Evolutionary conservation across 495 filamentous ascomycete genomes (phyloP).

Genomic region (Echria macrotheca): DNA sequence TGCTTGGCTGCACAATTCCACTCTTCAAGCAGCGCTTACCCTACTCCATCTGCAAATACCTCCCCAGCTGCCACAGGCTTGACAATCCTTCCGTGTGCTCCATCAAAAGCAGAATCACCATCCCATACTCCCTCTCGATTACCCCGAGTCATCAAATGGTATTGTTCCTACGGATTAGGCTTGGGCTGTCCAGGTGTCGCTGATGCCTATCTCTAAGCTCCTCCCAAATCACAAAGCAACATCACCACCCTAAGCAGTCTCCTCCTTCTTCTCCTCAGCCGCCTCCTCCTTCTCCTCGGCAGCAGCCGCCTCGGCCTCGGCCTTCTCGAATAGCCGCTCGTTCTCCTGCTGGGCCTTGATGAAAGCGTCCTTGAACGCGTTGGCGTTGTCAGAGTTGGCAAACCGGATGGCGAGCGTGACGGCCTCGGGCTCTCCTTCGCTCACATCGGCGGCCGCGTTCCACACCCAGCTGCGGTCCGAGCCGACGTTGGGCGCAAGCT

Average conservation of each 20-base stretch:
- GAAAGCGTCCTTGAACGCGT: constrained; percentile 96
- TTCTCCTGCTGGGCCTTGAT: constrained; percentile 98
- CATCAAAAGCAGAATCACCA: no score
- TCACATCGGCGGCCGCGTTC: constrained; percentile 97
- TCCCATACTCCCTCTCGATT: no score
- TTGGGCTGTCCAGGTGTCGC: no score
- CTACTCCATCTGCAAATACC: no score
- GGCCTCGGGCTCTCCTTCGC: constrained; percentile 95
- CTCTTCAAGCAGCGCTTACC: no score
- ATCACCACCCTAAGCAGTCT: constrained; percentile 3
- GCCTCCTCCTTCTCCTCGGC: constrained; percentile 16
- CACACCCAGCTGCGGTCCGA: constrained; percentile 99
- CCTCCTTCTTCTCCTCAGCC: constrained; percentile 20
- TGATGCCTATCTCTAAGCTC: constrained; percentile 17
- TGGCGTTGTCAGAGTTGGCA: constrained; percentile 97
- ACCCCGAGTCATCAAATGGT: no score
- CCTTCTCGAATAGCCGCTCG: constrained; percentile 68
- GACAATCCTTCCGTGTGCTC: no score
- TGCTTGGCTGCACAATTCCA: no score
- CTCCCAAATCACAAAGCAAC: constrained; percentile 13
- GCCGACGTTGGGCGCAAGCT: constrained; percentile 93
- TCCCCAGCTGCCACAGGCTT: no score
- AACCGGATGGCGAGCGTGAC: constrained; percentile 96
- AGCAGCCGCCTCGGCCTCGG: constrained; percentile 25
- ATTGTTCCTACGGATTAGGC: no score